Evolutionary conservation across 2,329 filamentous ascomycete genomes (phyloP).

Genomic region (Ascochyta clinopodiicola): DNA sequence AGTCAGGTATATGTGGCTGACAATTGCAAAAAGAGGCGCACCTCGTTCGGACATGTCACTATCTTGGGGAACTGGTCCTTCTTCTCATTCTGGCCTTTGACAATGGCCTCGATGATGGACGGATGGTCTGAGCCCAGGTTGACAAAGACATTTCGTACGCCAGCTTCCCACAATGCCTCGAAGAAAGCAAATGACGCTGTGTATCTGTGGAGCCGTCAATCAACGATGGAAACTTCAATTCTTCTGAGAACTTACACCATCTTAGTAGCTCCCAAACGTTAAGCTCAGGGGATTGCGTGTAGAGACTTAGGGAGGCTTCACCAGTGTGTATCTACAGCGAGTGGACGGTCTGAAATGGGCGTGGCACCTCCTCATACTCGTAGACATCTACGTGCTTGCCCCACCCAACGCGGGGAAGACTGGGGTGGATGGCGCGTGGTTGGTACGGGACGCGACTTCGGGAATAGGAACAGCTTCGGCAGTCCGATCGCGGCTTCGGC

Average conservation of each 20-base stretch:
- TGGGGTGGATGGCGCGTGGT: background rate
- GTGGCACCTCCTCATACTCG: background rate
- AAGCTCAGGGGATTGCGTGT: background rate
- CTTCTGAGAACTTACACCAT: constrained; percentile 29
- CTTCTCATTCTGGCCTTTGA: constrained; percentile 74
- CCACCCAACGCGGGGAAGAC: constrained; percentile 18
- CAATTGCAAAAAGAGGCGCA: constrained; percentile 38
- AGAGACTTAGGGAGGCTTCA: background rate
- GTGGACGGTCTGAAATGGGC: background rate
- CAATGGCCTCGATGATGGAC: constrained; percentile 80
- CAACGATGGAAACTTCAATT: background rate
- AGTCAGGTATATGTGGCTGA: constrained; percentile 5
- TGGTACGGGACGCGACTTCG: constrained; percentile 9
- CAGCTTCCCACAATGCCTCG: constrained; percentile 74
- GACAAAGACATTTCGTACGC: constrained; percentile 60
- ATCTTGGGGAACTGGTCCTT: constrained; percentile 71
- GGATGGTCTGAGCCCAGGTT: constrained; percentile 77
- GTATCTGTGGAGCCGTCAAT: constrained; percentile 54
- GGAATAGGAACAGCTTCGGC: constrained; percentile 3
- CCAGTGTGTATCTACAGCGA: background rate
- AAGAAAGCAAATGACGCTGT: constrained; percentile 84
- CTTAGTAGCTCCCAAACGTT: constrained; percentile 2
- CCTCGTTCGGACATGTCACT: constrained; percentile 82
- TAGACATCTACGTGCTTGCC: constrained; percentile 2
- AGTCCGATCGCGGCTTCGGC: constrained; percentile 8